A percentile compares a stretch with the other conserved stretches of the same genome.
phyloP scores from a whole-genome alignment of 2,329 filamentous ascomycete genomes.

The Torrubiellomyces zombiae region DNA sequence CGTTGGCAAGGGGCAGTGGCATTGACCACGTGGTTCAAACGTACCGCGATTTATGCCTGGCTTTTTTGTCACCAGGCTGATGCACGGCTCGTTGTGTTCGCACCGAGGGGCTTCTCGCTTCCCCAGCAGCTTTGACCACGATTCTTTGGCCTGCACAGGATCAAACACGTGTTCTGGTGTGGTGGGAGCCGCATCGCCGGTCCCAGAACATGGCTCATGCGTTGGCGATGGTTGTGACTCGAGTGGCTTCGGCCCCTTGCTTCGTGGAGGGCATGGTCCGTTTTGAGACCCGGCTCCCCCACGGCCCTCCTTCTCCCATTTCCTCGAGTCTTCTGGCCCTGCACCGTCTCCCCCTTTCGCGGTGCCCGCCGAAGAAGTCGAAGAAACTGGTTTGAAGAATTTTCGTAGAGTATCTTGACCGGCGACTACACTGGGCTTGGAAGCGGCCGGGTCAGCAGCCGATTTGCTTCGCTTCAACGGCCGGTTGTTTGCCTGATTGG shows the following conservation, averaged over 20 bases:
- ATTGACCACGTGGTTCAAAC: slow-evolving; percentile 11
- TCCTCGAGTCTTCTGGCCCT: not conserved
- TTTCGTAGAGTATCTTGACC: slow-evolving; percentile 49
- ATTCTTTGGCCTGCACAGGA: slow-evolving; percentile 57
- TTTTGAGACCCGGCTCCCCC: no score
- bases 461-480: slow-evolving; percentile 12
- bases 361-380: slow-evolving; percentile 4
- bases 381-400: slow-evolving; percentile 50
- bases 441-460: slow-evolving; percentile 6
- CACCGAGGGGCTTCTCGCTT: slow-evolving; percentile 62
- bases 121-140: slow-evolving; percentile 71
- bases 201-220: not conserved
- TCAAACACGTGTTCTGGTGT: slow-evolving; percentile 36
- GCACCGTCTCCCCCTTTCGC: slow-evolving; percentile 3
- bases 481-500: slow-evolving; percentile 1
- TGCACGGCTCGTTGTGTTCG: slow-evolving; percentile 79
- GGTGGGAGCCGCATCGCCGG: not conserved
- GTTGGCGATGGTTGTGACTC: no score
- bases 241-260: no score
- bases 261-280: no score
- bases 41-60: slow-evolving; percentile 63
- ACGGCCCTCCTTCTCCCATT: no score
- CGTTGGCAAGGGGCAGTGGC: no score
- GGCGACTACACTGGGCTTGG: slow-evolving; percentile 15
- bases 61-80: slow-evolving; percentile 73